Percentiles rank a stretch among this genome's conserved stretches.
Conservation (phyloP, 768 basidiomycete genomes). For the Steccherinum ochraceum region DNA sequence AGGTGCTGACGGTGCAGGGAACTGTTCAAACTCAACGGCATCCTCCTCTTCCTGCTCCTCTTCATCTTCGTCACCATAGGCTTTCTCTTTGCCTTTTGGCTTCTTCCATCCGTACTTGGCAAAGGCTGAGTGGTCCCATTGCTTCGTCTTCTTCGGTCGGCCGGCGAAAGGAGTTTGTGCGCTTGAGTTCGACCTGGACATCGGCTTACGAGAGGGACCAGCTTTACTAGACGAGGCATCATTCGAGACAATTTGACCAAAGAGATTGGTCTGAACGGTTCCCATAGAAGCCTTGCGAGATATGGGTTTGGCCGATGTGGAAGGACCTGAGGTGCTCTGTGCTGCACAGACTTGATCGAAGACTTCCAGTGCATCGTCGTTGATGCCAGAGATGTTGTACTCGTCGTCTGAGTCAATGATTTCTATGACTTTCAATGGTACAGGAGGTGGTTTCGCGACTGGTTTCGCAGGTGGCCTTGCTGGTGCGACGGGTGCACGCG, state of each 20-base stretch:
- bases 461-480: too few species aligned
- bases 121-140: conserved; percentile 89
- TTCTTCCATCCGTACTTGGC: conserved; percentile 71
- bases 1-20: conserved; percentile 59
- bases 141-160: conserved; percentile 51
- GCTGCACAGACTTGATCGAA: conserved; percentile 44
- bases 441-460: conserved; percentile 11
- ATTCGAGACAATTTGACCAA: conserved; percentile 47
- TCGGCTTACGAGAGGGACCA: conserved; percentile 22
- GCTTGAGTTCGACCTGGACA: conserved; percentile 38
- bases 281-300: conserved; percentile 24
- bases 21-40: conserved; percentile 69
- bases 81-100: conserved; percentile 49
- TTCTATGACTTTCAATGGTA: conserved; percentile 16
- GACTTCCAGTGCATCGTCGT: conserved; percentile 46
- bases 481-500: neutral
- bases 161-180: conserved; percentile 15
- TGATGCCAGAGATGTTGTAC: conserved; percentile 39
- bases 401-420: conserved; percentile 39
- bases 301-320: conserved; percentile 2
- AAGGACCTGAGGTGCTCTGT: conserved; percentile 8
- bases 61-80: conserved; percentile 38
- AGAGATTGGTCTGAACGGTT: conserved; percentile 60
- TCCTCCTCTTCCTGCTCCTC: conserved; percentile 47
- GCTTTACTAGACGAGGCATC: conserved; percentile 25